Evolutionary conservation across 169 alveolate species (phyloP).

Genomic region (Cryptosporidium baileyi): DNA sequence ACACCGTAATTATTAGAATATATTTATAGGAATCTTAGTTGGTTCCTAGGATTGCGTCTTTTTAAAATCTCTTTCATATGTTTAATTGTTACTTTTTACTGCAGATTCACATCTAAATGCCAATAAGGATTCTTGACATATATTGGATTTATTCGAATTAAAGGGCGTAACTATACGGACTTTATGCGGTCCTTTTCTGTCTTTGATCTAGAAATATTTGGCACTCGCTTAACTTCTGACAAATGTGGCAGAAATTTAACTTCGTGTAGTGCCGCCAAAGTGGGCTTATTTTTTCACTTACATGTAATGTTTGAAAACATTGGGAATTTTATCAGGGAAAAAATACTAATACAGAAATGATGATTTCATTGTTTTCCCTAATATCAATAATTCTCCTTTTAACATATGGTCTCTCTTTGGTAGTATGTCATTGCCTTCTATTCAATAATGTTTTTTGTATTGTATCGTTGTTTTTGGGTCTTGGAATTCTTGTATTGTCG

Average conservation of each 20-base stretch:
- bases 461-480: not conserved
- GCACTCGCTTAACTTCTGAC: conserved; percentile 39
- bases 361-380: conserved; percentile 14
- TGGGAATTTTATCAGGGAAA: not conserved
- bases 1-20: no score
- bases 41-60: no score
- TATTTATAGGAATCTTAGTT: no score
- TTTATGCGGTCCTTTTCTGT: no score
- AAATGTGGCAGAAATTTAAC: conserved; percentile 26
- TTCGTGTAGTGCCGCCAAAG: conserved; percentile 11
- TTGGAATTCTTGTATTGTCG: conserved; percentile 14
- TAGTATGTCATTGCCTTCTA: conserved; percentile 26
- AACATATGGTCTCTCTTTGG: not conserved
- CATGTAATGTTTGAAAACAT: not conserved
- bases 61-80: no score
- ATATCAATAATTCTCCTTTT: not conserved
- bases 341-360: not conserved
- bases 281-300: not conserved
- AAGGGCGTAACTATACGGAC: no score
- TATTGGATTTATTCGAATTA: no score
- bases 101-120: no score
- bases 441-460: not conserved
- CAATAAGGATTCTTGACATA: no score
- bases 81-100: no score
- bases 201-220: conserved; percentile 42